Base-by-base conservation (phyloP, 2,329 filamentous ascomycete species). In the Aureobasidium sp. region DNA sequence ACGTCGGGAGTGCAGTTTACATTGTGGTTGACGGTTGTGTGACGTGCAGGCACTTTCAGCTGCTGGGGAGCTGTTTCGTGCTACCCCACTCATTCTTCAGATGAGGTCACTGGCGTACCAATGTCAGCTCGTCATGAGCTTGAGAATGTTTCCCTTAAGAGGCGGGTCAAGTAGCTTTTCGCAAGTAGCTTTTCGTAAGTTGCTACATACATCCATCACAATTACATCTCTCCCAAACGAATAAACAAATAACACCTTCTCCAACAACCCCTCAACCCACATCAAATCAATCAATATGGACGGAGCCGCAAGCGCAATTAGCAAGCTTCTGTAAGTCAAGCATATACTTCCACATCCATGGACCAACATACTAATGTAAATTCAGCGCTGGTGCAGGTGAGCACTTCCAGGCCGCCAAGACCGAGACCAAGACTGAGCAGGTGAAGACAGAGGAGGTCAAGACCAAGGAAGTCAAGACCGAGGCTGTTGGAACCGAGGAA, bases 251-350 rank as follows among this genome's bases (percentile, higher is more conserved):
- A 20, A 23, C 18, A 15, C 3, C n/a, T 25, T 15, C 9, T 36
- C 20, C 43, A 40, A 40, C 31, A 25, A n/a, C 31, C 45, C 53
- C 60, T 42, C 15, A 60, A 50, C 42, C 6, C 45, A 38, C 27
- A 50, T 31, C 31, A 66, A 55, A 42, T 65, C 42, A 43, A 58
- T 66, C 76, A 84, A 29, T 71, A 90, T 92, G 89, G 84, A 92
- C 20, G 88, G 88, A 75, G 88, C 90, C 45, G 91, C 90, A 82
- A 81, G 84, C 72, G 87, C 86, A 67, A 85, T 92, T 72, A 79
- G 80, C 54, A 84, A 85, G 73, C 90, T 92, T 80, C 84, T 91
- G 71, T 81, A 62, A 51, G 33, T 13, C n/a, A n/a, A n/a, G 65
- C 27, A 27, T 38, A 8, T n/a, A n/a, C n/a, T n/a, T n/a, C n/a